These are phyloP conservation scores for Salix viminalis DNA, from an alignment of 345 rosid genomes.

Conservation along the genomic window DNA sequence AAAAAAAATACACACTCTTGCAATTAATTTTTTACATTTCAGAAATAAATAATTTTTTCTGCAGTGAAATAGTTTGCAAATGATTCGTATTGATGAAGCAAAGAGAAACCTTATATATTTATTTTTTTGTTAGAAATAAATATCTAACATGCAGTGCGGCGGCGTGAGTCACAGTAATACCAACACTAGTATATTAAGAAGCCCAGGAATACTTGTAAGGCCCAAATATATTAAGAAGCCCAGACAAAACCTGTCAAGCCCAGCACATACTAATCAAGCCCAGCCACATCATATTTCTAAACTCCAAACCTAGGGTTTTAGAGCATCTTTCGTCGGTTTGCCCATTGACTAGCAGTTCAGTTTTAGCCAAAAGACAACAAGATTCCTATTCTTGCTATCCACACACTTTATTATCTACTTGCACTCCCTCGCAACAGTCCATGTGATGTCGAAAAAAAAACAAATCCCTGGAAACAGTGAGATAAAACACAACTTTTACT, in stretches of 20 bases:
- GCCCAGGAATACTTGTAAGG: too few species aligned
- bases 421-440: not conserved
- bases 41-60: too few species aligned
- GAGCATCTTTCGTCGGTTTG: not conserved
- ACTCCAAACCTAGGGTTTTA: not conserved
- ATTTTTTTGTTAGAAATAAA: too few species aligned
- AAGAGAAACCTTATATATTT: too few species aligned
- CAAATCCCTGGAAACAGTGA: not conserved
- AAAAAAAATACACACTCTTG: too few species aligned
- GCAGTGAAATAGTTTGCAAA: too few species aligned
- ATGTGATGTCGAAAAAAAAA: not conserved
- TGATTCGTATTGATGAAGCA: too few species aligned
- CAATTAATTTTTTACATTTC: too few species aligned
- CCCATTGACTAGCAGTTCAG: not conserved
- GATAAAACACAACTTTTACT: not conserved
- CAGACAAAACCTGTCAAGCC: not conserved
- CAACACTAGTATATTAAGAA: too few species aligned
- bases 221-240: not conserved
- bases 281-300: not conserved
- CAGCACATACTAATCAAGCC: not conserved
- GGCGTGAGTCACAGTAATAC: too few species aligned
- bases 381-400: not conserved
- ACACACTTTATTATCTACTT: not conserved
- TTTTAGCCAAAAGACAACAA: not conserved
- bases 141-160: too few species aligned